Conservation (phyloP, 2,329 filamentous ascomycete species). For the Pseudopithomyces maydicus region DNA sequence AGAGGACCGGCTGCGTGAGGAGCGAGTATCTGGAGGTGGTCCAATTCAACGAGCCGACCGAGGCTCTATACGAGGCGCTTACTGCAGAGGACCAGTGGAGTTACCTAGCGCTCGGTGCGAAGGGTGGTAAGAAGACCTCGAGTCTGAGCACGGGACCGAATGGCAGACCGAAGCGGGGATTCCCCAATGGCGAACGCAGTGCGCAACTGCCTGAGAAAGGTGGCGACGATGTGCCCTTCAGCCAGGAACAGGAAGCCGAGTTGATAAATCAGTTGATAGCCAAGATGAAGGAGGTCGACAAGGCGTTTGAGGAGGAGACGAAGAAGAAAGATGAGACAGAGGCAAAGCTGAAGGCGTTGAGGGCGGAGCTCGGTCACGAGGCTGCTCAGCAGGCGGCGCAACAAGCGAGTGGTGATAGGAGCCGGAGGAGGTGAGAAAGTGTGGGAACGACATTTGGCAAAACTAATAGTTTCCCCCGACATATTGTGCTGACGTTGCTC, state of each 20-base stretch:
- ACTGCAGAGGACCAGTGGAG: slow-evolving; percentile 71
- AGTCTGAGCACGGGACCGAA: slow-evolving; percentile 30
- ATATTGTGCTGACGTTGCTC: background rate
- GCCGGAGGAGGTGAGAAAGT: slow-evolving; percentile 36
- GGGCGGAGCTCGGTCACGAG: slow-evolving; percentile 41
- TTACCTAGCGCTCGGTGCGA: slow-evolving; percentile 43
- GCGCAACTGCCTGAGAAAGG: slow-evolving; percentile 43
- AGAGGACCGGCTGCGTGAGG: slow-evolving; percentile 63
- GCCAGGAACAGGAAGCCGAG: slow-evolving; percentile 42
- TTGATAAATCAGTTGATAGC: slow-evolving; percentile 35
- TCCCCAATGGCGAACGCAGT: slow-evolving; percentile 42
- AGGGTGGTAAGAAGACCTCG: slow-evolving; percentile 51
- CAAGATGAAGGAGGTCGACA: slow-evolving; percentile 41
- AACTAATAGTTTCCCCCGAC: background rate
- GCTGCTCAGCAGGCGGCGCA: slow-evolving; percentile 44
- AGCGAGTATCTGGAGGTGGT: slow-evolving; percentile 91
- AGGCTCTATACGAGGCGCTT: slow-evolving; percentile 86
- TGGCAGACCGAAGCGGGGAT: slow-evolving; percentile 39
- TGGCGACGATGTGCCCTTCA: slow-evolving; percentile 39
- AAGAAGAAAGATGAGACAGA: slow-evolving; percentile 38
- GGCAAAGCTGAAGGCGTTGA: slow-evolving; percentile 34
- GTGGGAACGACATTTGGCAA: background rate
- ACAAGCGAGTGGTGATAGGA: slow-evolving; percentile 44
- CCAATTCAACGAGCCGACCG: slow-evolving; percentile 95
- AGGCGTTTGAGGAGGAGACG: slow-evolving; percentile 36